Evolutionary conservation across 768 basidiomycete genomes (phyloP).

Genomic region (Tricholoma sp.): DNA sequence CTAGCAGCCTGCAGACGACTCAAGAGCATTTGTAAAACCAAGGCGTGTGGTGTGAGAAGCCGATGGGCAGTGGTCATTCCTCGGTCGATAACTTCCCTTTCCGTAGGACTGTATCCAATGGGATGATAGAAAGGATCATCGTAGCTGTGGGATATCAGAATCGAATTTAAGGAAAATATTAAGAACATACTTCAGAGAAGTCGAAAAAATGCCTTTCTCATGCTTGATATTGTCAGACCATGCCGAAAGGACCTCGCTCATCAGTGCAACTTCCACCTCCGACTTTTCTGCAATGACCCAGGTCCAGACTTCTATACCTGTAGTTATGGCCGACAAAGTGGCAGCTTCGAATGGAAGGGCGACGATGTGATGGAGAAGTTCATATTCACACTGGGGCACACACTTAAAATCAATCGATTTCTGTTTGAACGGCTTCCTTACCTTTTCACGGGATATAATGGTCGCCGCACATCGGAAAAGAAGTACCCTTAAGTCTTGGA

Average conservation of each 20-base stretch:
- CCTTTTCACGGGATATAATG: conserved; percentile 66
- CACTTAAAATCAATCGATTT: background rate
- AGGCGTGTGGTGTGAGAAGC: conserved; percentile 74
- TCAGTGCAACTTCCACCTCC: conserved; percentile 73
- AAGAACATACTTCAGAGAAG: conserved; percentile 64
- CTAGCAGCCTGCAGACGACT: conserved; percentile 93
- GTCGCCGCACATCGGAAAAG: conserved; percentile 85
- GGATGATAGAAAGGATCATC: conserved; percentile 85
- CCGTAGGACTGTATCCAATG: conserved; percentile 85
- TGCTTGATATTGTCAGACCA: conserved; percentile 82
- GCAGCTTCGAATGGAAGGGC: conserved; percentile 85
- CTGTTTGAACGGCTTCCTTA: conserved; percentile 16
- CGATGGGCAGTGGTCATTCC: conserved; percentile 65
- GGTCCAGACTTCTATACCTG: conserved; percentile 93
- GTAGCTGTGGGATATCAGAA: conserved; percentile 47
- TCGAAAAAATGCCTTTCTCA: conserved; percentile 81
- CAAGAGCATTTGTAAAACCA: conserved; percentile 83
- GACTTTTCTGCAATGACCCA: conserved; percentile 91
- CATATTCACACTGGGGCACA: conserved; percentile 66
- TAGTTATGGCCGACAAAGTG: conserved; percentile 78
- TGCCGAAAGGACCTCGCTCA: conserved; percentile 80
- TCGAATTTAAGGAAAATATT: background rate
- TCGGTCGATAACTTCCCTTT: conserved; percentile 78
- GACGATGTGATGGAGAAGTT: conserved; percentile 83
- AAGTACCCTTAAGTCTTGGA: conserved; percentile 80